Evolutionary conservation across 345 rosid species (phyloP).

Genomic region (Hibiscus trionum): DNA sequence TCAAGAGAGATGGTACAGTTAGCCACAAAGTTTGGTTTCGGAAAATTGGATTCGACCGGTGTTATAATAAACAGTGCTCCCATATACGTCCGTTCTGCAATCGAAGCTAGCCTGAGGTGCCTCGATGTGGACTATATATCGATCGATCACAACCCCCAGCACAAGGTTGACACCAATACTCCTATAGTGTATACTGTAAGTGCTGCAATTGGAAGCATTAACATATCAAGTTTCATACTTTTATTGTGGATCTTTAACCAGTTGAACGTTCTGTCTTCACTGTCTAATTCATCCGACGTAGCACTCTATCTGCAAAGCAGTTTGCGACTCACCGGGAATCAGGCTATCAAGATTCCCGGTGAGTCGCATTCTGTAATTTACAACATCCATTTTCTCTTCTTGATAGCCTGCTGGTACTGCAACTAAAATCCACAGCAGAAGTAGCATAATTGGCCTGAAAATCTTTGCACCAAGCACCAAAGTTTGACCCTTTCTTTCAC

Average conservation of each 20-base stretch:
- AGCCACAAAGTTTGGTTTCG: conserved; percentile 35
- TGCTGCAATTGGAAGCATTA: too few species aligned
- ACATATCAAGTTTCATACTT: too few species aligned
- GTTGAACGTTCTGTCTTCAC: too few species aligned
- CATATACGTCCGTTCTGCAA: conserved; percentile 18
- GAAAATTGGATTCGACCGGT: not conserved
- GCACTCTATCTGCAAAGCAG: too few species aligned
- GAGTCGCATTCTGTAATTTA: not conserved
- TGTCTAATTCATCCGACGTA: too few species aligned
- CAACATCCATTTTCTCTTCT: too few species aligned
- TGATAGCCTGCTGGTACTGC: not conserved
- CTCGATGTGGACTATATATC: conserved; percentile 22
- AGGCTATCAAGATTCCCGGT: conserved; percentile 47
- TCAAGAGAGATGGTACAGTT: conserved; percentile 30
- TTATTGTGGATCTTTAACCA: too few species aligned
- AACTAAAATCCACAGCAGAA: not conserved
- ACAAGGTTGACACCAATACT: conserved; percentile 14
- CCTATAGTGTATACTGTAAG: too few species aligned
- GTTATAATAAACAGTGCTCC: conserved; percentile 16
- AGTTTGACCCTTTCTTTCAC: not conserved
- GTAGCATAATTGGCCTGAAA: not conserved
- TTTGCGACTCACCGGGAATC: too few species aligned
- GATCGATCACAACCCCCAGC: conserved; percentile 32
- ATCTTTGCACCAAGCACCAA: too few species aligned
- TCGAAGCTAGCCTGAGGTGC: conserved; percentile 22